A percentile compares a stretch with the other conserved stretches of the same genome.
Evolutionary conservation across 2,329 filamentous ascomycete species (phyloP).

Genomic region (Penicillium sp.): DNA sequence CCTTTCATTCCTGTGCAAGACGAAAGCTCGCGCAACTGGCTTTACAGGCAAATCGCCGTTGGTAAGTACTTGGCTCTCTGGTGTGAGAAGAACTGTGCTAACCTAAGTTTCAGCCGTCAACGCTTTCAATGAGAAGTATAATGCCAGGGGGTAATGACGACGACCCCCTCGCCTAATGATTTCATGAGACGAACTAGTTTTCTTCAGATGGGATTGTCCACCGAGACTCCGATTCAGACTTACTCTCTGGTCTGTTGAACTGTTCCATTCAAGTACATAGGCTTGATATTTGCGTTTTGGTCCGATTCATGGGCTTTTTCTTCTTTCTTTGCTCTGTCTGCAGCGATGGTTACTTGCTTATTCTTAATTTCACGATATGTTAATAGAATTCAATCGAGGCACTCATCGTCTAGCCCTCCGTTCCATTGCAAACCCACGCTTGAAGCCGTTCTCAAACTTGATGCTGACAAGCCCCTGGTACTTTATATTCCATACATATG

Average conservation of each 20-base stretch:
- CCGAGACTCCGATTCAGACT: constrained; percentile 6
- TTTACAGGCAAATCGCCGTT: constrained; percentile 66
- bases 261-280: constrained; percentile 8
- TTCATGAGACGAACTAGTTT: constrained; percentile 21
- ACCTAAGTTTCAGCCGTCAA: constrained; percentile 54
- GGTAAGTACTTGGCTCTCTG: constrained; percentile 37
- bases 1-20: constrained; percentile 94
- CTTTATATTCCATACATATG: no score
- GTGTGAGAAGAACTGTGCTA: constrained; percentile 9
- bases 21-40: constrained; percentile 70
- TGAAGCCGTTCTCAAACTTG: no score
- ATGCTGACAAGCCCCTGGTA: no score
- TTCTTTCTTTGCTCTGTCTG: not conserved
- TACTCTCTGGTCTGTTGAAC: not conserved
- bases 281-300: not conserved
- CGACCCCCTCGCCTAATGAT: constrained; percentile 16
- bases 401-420: no score
- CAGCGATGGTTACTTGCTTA: not conserved
- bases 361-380: not conserved
- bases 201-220: constrained; percentile 6
- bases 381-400: not conserved
- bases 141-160: constrained; percentile 55
- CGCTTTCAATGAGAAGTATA: constrained; percentile 68
- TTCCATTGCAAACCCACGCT: no score
- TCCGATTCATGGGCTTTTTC: not conserved